Base-by-base conservation (phyloP, 2,329 filamentous ascomycete species). In the Metarhizium humberi region DNA sequence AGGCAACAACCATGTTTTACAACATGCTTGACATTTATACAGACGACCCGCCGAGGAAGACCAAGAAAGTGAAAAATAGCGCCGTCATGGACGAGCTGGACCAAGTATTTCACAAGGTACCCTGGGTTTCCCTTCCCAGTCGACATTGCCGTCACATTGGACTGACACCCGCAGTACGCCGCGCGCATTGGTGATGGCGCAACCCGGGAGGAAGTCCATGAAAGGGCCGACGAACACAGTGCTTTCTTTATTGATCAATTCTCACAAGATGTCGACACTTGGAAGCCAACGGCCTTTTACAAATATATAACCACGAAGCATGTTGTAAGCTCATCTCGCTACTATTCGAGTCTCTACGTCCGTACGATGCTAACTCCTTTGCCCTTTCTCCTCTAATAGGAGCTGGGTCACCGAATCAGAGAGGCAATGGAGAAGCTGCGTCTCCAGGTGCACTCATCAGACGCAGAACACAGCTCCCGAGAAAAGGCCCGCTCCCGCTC, bases 1-100 rank as follows among this genome's bases (percentile, higher is more conserved):
- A 87, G 64, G 85, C 82, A 2, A 79, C 87, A 13, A 74, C 76
- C 8, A 69, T 88, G 20, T 80, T 89, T 60, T 88, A 87, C 65
- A 78, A 76, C 53, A 66, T 88, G 3, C 71, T 81, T 45, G 80
- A 83, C 53, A 74, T 80, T 10, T 85, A 87, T 62, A 69, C 64
- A 11, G 65, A 59, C 5, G 66, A 64, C 30, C 58, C 65, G 29
- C 62, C 64, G 3, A 70, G 66, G 43, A 66, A 64, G 16, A 60
- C 64, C 5, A 66, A 63, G 54, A 66, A 63, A 50, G 53, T 54
- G 52, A 67, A 55, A 53, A 71, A 52, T 60, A 69, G 56, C 59
- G 69, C 29, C 46, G 71, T 47, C 4, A 59, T 64, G 52, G 63
- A 66, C 11, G 62, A 67, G 11, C 59, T 72, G 6, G 53, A 63